These are phyloP conservation scores for Capsicum baccatum DNA, from an alignment of 257 asterid genomes.

Conservation along the genomic window DNA sequence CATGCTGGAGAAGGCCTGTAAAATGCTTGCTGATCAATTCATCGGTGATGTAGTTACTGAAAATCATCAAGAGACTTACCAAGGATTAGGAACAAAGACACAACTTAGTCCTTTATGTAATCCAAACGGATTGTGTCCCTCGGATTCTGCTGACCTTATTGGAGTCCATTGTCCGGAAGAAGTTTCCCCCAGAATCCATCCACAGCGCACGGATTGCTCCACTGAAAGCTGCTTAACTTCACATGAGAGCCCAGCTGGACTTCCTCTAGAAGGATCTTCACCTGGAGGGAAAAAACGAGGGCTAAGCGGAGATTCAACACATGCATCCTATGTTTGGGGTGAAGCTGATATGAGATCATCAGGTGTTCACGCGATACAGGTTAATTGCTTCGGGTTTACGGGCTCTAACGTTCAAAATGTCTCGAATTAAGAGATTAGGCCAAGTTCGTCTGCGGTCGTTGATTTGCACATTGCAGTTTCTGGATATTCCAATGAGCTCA, in stretches of 20 bases:
- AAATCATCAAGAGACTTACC: constrained; percentile 47
- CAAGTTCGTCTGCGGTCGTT: neutral
- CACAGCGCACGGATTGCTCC: constrained; percentile 57
- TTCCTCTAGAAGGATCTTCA: constrained; percentile 62
- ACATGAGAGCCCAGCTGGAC: constrained; percentile 65
- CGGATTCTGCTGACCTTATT: constrained; percentile 45
- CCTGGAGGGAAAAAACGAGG: constrained; percentile 53
- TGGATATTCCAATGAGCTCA: neutral
- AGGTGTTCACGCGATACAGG: constrained; percentile 43
- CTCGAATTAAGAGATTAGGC: constrained; percentile 19
- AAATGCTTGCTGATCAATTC: constrained; percentile 76
- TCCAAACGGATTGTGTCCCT: constrained; percentile 45
- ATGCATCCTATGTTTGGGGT: constrained; percentile 55
- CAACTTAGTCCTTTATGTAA: constrained; percentile 33
- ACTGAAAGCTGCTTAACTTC: constrained; percentile 86
- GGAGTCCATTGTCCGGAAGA: constrained; percentile 43
- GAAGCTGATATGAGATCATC: constrained; percentile 55
- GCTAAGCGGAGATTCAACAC: constrained; percentile 53
- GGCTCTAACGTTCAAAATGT: constrained; percentile 33
- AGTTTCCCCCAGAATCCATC: constrained; percentile 53
- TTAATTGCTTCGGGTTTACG: constrained; percentile 48
- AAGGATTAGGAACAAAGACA: constrained; percentile 44
- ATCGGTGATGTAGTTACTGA: constrained; percentile 55
- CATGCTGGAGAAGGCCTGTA: constrained; percentile 81
- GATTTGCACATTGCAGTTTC: constrained; percentile 11